Evolutionary conservation across 2,329 filamentous ascomycete species (phyloP).

Genomic region (Neofusicoccum umdonicola): DNA sequence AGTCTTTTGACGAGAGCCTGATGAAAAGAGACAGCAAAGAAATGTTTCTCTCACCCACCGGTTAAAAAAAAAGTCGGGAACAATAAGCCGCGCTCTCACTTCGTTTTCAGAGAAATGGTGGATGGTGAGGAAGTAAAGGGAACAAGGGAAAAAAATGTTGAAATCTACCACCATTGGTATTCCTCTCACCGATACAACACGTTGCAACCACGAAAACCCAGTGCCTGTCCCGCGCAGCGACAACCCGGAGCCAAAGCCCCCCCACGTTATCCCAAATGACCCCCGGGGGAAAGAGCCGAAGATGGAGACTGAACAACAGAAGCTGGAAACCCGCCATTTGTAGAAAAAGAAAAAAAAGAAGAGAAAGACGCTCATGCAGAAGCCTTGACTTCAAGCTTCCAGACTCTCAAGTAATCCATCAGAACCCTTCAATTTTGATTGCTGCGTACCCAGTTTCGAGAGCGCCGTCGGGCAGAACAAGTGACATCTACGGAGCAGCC

Average conservation of each 20-base stretch:
- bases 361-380: conserved; percentile 21
- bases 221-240: conserved; percentile 13
- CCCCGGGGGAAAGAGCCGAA: conserved; percentile 14
- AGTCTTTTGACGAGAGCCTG: conserved; percentile 13
- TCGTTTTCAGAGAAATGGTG: conserved; percentile 13
- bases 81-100: conserved; percentile 14
- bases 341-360: conserved; percentile 8
- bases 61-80: background rate
- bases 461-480: conserved; percentile 10
- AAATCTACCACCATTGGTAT: conserved; percentile 19
- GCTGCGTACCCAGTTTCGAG: conserved; percentile 12
- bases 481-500: conserved; percentile 18
- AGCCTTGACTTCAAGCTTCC: conserved; percentile 3
- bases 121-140: conserved; percentile 10
- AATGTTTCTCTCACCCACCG: conserved; percentile 7
- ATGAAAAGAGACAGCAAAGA: conserved; percentile 11
- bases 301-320: conserved; percentile 20
- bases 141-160: conserved; percentile 17
- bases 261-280: conserved; percentile 9
- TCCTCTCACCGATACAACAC: conserved; percentile 17
- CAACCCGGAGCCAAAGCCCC: conserved; percentile 10
- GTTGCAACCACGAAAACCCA: conserved; percentile 15
- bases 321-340: conserved; percentile 22
- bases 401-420: background rate
- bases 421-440: conserved; percentile 18